phyloP scores from a whole-genome alignment of 805 yeast genomes.

The Lipomyces anomalus region DNA sequence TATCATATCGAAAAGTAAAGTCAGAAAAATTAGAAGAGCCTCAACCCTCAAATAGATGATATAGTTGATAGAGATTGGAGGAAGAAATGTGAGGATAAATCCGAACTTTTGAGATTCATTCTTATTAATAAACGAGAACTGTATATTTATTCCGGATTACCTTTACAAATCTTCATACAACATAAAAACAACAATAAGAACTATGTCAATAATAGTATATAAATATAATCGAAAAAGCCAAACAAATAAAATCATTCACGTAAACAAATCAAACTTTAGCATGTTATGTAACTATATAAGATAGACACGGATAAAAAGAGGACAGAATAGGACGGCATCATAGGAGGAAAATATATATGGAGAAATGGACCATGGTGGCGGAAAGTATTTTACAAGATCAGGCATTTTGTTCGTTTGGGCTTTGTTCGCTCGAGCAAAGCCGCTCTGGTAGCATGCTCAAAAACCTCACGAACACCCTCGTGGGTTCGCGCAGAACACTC shows the following conservation, averaged over 20 bases:
- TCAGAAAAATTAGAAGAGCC: no score
- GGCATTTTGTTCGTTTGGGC: conserved; percentile 60
- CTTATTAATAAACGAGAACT: no score
- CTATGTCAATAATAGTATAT: conserved; percentile 1
- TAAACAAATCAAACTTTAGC: no score
- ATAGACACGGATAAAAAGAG: background rate
- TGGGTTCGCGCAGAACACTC: conserved; percentile 93
- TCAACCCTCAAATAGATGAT: no score
- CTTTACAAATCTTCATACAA: background rate
- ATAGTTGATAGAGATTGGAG: no score
- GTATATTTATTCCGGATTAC: background rate
- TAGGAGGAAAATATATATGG: conserved; percentile 5
- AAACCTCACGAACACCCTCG: conserved; percentile 87
- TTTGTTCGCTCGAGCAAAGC: conserved; percentile 64
- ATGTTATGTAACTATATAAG: background rate
- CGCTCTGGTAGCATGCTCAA: conserved; percentile 88
- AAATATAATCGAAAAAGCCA: no score
- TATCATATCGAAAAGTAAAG: no score
- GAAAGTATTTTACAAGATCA: conserved; percentile 44
- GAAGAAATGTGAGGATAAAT: no score
- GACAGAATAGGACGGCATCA: background rate
- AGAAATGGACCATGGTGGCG: background rate
- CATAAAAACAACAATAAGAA: background rate
- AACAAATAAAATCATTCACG: no score
- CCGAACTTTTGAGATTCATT: no score